Conservation (phyloP, 2,329 filamentous ascomycete species). For the Grosmannia penicillata region DNA sequence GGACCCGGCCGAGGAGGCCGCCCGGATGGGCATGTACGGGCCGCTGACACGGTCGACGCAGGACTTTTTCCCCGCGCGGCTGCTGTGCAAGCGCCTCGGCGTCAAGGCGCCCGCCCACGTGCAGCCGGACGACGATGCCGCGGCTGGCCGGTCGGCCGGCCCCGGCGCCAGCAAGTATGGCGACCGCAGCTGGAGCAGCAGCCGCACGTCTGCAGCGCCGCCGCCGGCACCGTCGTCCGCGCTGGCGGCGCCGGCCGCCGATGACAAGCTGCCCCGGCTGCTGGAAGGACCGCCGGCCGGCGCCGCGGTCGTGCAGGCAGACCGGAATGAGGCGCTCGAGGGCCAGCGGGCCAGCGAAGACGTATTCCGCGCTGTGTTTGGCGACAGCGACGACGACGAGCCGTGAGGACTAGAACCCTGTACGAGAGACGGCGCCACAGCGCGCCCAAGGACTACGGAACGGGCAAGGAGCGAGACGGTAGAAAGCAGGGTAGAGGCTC, state of each 20-base stretch:
- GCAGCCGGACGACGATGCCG: slow-evolving; percentile 31
- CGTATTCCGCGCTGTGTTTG: slow-evolving; percentile 87
- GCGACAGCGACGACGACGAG: slow-evolving; percentile 60
- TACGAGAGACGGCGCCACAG: no score
- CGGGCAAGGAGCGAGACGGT: no score
- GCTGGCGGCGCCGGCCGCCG: neutral
- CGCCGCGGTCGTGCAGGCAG: slow-evolving; percentile 42
- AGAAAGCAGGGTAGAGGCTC: no score
- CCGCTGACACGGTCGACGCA: slow-evolving; percentile 60
- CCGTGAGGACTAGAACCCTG: slow-evolving; percentile 2
- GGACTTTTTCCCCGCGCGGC: slow-evolving; percentile 64
- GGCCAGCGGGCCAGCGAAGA: slow-evolving; percentile 60
- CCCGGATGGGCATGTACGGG: slow-evolving; percentile 85
- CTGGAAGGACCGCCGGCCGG: no score
- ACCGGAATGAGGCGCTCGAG: slow-evolving; percentile 67
- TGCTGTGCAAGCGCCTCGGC: slow-evolving; percentile 92
- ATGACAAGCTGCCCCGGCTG: no score
- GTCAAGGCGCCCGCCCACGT: slow-evolving; percentile 63
- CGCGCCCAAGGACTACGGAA: no score
- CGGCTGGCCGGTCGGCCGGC: neutral
- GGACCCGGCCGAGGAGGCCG: slow-evolving; percentile 75
- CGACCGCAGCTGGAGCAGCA: no score
- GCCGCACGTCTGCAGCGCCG: neutral
- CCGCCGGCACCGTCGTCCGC: neutral
- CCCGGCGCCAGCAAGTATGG: no score